Evolutionary conservation across 2,329 filamentous ascomycete species (phyloP).

Genomic region (Sclerotiophoma versabilis): DNA sequence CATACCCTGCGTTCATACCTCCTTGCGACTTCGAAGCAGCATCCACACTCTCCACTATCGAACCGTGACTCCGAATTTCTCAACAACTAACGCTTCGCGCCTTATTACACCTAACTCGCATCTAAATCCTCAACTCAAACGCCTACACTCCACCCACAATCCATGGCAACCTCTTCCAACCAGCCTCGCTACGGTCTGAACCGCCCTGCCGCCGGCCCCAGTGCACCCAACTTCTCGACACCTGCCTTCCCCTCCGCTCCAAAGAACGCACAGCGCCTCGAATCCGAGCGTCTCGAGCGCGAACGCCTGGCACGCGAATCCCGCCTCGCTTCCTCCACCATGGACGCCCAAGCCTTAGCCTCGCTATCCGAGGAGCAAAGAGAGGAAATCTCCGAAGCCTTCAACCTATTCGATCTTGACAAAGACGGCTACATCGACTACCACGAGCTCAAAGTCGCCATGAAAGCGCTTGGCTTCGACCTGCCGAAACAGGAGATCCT

Average conservation of each 20-base stretch:
- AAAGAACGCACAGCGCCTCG: slow-evolving; percentile 51
- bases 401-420: slow-evolving; percentile 95
- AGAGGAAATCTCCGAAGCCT: slow-evolving; percentile 95
- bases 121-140: slow-evolving; percentile 12
- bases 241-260: slow-evolving; percentile 52
- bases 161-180: slow-evolving; percentile 61
- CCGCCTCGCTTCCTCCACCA: slow-evolving; percentile 39
- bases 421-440: slow-evolving; percentile 95
- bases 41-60: too few relatives aligned
- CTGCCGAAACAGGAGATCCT: slow-evolving; percentile 86
- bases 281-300: slow-evolving; percentile 51
- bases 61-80: neutral
- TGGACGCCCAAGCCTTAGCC: slow-evolving; percentile 58
- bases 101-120: slow-evolving; percentile 9
- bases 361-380: slow-evolving; percentile 84
- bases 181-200: slow-evolving; percentile 64
- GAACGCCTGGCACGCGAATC: slow-evolving; percentile 50
- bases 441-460: slow-evolving; percentile 95
- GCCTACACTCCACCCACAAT: slow-evolving; percentile 15
- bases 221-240: slow-evolving; percentile 35
- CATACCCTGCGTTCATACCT: slow-evolving; percentile 7
- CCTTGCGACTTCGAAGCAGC: neutral
- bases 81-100: neutral
- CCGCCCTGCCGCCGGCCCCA: slow-evolving; percentile 35
- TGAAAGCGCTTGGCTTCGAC: slow-evolving; percentile 94